Evolutionary conservation across 768 basidiomycete species (phyloP).

Genomic region (Coprinopsis strossmayeri): DNA sequence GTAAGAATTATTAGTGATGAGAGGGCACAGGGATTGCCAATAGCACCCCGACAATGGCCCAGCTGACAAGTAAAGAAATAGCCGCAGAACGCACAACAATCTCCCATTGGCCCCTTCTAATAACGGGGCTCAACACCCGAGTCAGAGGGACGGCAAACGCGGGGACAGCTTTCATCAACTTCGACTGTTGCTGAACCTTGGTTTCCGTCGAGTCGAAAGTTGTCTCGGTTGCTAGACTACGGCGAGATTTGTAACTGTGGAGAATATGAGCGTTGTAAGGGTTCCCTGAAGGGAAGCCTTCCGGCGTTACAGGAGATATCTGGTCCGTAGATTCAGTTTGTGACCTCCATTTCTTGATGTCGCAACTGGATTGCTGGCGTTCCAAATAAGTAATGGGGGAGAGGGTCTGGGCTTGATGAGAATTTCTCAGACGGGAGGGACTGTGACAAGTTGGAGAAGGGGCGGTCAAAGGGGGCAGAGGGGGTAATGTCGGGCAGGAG

Average conservation of each 20-base stretch:
- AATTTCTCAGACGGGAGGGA: constrained; percentile 10
- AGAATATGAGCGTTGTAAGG: constrained; percentile 8
- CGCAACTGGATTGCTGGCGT: constrained; percentile 38
- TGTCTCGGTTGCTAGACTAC: constrained; percentile 9
- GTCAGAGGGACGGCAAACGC: constrained; percentile 70
- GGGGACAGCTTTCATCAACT: constrained; percentile 50
- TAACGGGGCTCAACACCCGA: constrained; percentile 58
- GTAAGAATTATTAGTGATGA: too few species aligned
- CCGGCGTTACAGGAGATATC: constrained; percentile 3
- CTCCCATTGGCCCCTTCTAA: constrained; percentile 82
- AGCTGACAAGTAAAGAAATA: constrained; percentile 39
- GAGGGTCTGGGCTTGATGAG: constrained; percentile 10
- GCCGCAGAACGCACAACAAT: constrained; percentile 59
- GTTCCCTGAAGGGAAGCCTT: constrained; percentile 5
- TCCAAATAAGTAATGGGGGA: constrained; percentile 24
- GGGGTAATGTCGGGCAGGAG: neutral
- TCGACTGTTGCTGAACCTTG: constrained; percentile 33
- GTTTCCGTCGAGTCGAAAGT: constrained; percentile 10
- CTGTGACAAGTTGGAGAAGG: neutral
- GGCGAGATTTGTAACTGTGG: neutral
- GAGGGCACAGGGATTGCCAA: constrained; percentile 37
- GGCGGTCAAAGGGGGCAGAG: neutral
- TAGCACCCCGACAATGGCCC: constrained; percentile 32
- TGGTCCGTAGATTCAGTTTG: constrained; percentile 21
- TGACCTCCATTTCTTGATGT: constrained; percentile 30